These are phyloP conservation scores for Vanrija humicola DNA, from an alignment of 1,284 basidiomycete genomes.

Conservation along the genomic window DNA sequence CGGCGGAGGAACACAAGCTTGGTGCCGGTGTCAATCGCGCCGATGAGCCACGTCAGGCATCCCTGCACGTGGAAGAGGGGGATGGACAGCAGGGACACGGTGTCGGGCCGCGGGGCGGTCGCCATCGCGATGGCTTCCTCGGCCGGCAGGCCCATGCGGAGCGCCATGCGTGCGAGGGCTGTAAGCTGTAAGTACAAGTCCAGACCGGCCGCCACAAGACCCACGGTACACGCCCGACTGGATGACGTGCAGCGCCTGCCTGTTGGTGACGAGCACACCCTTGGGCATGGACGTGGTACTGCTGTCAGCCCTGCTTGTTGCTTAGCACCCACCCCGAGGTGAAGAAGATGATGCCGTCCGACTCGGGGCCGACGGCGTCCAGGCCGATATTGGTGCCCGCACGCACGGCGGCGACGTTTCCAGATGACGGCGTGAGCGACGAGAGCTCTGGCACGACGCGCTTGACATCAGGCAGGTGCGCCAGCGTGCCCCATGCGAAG, in stretches of 20 bases:
- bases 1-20: conserved; percentile 35
- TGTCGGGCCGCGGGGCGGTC: conserved; percentile 17
- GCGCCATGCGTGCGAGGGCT: background rate
- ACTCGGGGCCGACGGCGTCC: conserved; percentile 28
- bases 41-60: conserved; percentile 39
- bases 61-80: conserved; percentile 47
- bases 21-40: conserved; percentile 36
- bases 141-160: conserved; percentile 17
- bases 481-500: background rate
- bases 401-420: conserved; percentile 1
- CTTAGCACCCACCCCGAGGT: conserved; percentile 17
- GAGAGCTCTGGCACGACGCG: background rate
- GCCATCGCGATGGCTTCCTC: conserved; percentile 29
- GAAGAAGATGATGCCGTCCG: conserved; percentile 45
- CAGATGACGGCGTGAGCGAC: background rate
- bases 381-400: conserved; percentile 9
- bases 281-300: conserved; percentile 37
- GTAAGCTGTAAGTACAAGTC: background rate
- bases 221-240: conserved; percentile 3
- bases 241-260: conserved; percentile 37
- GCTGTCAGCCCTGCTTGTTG: conserved; percentile 7
- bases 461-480: background rate
- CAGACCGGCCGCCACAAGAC: background rate
- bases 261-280: conserved; percentile 41
- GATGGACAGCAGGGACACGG: conserved; percentile 36